These are phyloP conservation scores for Candida peoriensis DNA, from an alignment of 805 yeast species.

Conservation along the genomic window DNA sequence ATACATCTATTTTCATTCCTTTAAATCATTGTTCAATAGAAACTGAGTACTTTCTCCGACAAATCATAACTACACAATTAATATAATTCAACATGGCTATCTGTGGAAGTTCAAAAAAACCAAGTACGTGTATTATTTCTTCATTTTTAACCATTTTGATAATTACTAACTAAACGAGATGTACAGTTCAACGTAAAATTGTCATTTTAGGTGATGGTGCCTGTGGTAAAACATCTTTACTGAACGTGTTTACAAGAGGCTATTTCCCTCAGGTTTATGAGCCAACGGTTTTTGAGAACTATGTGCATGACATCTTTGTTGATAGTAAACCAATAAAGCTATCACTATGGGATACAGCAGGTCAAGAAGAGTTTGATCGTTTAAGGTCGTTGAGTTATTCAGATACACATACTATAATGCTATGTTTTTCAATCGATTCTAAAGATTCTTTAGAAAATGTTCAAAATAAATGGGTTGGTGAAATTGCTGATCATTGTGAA, in stretches of 20 bases:
- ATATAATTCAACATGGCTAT: slow-evolving; percentile 31
- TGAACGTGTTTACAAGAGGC: slow-evolving; percentile 94
- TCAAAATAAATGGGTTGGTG: slow-evolving; percentile 95
- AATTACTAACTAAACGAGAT: slow-evolving; percentile 2
- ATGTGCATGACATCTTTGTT: slow-evolving; percentile 93
- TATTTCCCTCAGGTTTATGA: slow-evolving; percentile 98
- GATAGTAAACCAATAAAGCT: slow-evolving; percentile 90
- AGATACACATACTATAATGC: slow-evolving; percentile 95
- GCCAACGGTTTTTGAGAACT: slow-evolving; percentile 96
- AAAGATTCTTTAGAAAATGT: slow-evolving; percentile 93
- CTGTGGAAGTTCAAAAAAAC: slow-evolving; percentile 41
- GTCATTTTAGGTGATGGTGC: slow-evolving; percentile 98
- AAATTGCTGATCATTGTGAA: slow-evolving; percentile 93
- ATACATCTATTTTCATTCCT: background rate
- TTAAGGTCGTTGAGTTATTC: slow-evolving; percentile 87
- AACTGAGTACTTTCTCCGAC: no score
- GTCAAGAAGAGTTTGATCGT: slow-evolving; percentile 97
- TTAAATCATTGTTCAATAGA: no score
- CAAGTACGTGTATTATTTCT: slow-evolving; percentile 17
- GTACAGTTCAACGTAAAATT: slow-evolving; percentile 74
- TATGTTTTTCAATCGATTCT: slow-evolving; percentile 92
- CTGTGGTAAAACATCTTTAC: slow-evolving; percentile 92
- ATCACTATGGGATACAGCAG: slow-evolving; percentile 98
- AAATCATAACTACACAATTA: no score
- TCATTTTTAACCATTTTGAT: background rate